phyloP scores from a whole-genome alignment of 306 rosid species.

The Senna tora region DNA sequence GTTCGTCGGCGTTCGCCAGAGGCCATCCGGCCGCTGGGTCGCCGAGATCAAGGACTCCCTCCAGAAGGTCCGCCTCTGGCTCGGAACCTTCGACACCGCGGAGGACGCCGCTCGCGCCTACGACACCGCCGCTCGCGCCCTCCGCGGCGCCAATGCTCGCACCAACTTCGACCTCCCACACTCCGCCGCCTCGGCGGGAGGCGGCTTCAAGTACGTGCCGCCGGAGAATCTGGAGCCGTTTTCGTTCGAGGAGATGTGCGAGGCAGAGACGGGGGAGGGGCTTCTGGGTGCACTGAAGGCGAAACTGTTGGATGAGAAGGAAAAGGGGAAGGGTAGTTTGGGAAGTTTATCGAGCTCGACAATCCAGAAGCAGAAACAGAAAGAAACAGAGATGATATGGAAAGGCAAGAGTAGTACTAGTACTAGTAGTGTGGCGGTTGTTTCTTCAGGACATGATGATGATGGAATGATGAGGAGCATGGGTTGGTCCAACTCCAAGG shows the following conservation, averaged over 20 bases:
- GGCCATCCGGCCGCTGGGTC: constrained; percentile 89
- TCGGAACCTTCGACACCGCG: constrained; percentile 73
- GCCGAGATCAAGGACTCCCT: constrained; percentile 84
- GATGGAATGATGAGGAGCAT: constrained; percentile 14
- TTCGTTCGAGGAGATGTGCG: constrained; percentile 57
- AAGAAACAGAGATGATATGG: constrained; percentile 32
- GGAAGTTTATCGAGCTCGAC: constrained; percentile 24
- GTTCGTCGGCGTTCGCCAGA: constrained; percentile 73
- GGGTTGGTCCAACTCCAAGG: constrained; percentile 48
- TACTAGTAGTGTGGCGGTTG: constrained; percentile 24
- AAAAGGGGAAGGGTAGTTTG: too few species aligned
- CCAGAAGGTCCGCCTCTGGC: constrained; percentile 80
- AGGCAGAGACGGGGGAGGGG: constrained; percentile 37
- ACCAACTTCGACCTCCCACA: constrained; percentile 68
- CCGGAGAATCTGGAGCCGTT: constrained; percentile 52
- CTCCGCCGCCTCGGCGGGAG: neutral
- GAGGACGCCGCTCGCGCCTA: constrained; percentile 80
- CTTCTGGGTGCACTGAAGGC: constrained; percentile 71
- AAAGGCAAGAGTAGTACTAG: too few species aligned
- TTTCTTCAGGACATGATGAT: constrained; percentile 33
- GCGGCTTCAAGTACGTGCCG: constrained; percentile 6
- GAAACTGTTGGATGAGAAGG: constrained; percentile 53
- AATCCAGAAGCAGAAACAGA: constrained; percentile 33
- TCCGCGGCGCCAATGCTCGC: constrained; percentile 71
- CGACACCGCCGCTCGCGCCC: constrained; percentile 63